Conservation (phyloP, 2,329 filamentous ascomycete genomes). For the Aspergillus fijiensis region DNA sequence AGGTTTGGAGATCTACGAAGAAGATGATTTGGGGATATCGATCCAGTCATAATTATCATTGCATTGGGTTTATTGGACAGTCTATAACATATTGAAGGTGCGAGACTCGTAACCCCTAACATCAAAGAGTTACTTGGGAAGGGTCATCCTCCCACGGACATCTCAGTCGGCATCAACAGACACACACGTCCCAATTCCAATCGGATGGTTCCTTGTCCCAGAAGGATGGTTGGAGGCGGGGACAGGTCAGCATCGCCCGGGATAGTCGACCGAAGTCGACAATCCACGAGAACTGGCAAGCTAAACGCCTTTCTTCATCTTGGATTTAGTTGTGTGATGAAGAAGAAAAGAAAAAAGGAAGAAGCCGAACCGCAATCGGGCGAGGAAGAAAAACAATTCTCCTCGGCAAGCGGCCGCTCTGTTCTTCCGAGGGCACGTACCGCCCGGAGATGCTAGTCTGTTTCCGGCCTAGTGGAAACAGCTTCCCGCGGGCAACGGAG, state of each 20-base stretch:
- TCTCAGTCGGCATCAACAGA: neutral
- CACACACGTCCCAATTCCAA: conserved; percentile 26
- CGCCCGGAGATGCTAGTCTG: conserved; percentile 21
- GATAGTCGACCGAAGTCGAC: conserved; percentile 28
- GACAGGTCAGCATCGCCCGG: conserved; percentile 42
- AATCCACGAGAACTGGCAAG: conserved; percentile 40
- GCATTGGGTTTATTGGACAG: too few relatives aligned
- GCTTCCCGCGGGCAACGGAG: conserved; percentile 42
- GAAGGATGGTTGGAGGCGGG: conserved; percentile 38
- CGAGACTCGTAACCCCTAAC: too few relatives aligned
- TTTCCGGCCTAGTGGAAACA: conserved; percentile 23
- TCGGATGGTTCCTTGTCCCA: conserved; percentile 36
- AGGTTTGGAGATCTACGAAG: too few relatives aligned
- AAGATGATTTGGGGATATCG: too few relatives aligned
- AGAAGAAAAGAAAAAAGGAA: conserved; percentile 21
- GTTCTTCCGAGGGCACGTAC: neutral
- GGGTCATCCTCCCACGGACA: neutral
- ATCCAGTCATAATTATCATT: too few relatives aligned
- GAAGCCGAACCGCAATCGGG: conserved; percentile 17
- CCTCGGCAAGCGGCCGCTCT: conserved; percentile 12
- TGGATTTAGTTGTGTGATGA: conserved; percentile 45
- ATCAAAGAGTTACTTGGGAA: too few relatives aligned
- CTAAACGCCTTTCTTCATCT: conserved; percentile 40
- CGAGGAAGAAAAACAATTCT: neutral
- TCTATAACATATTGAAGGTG: too few relatives aligned